Evolutionary conservation across 768 basidiomycete genomes (phyloP).

Genomic region (Lyophyllum atratum): DNA sequence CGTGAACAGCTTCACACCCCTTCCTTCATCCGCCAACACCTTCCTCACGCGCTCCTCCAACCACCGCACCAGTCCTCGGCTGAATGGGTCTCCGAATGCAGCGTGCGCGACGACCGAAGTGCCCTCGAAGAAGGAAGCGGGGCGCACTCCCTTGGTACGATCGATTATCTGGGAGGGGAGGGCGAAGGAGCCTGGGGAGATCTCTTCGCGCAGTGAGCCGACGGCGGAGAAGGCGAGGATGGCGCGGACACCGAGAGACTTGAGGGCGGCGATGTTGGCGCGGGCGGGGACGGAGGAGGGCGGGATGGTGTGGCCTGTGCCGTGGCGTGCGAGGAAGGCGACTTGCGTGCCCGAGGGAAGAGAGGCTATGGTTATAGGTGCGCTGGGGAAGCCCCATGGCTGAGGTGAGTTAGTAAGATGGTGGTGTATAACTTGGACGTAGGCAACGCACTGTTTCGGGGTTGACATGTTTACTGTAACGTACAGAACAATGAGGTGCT

Average conservation of each 20-base stretch:
- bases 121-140: slow-evolving; percentile 84
- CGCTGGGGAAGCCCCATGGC: slow-evolving; percentile 94
- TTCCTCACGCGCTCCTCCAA: slow-evolving; percentile 63
- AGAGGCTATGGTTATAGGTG: slow-evolving; percentile 90
- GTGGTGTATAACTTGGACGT: not conserved
- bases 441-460: slow-evolving; percentile 70
- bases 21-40: slow-evolving; percentile 61
- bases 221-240: slow-evolving; percentile 96
- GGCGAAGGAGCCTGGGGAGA: slow-evolving; percentile 85
- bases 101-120: slow-evolving; percentile 87
- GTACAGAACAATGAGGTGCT: no score
- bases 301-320: slow-evolving; percentile 71
- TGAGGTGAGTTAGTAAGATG: slow-evolving; percentile 28
- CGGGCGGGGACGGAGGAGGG: slow-evolving; percentile 83
- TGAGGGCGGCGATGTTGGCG: slow-evolving; percentile 95
- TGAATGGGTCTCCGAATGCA: slow-evolving; percentile 93
- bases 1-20: slow-evolving; percentile 69
- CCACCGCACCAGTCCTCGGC: slow-evolving; percentile 61
- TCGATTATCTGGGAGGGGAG: slow-evolving; percentile 95
- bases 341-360: slow-evolving; percentile 79
- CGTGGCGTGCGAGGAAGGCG: slow-evolving; percentile 94
- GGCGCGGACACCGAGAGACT: slow-evolving; percentile 85
- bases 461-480: slow-evolving; percentile 66
- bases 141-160: slow-evolving; percentile 92
- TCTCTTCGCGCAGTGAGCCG: slow-evolving; percentile 92